Evolutionary conservation across 345 rosid genomes (phyloP), one percentile per base, ranked within the genome.

Genomic region (Mercurialis annua): DNA sequence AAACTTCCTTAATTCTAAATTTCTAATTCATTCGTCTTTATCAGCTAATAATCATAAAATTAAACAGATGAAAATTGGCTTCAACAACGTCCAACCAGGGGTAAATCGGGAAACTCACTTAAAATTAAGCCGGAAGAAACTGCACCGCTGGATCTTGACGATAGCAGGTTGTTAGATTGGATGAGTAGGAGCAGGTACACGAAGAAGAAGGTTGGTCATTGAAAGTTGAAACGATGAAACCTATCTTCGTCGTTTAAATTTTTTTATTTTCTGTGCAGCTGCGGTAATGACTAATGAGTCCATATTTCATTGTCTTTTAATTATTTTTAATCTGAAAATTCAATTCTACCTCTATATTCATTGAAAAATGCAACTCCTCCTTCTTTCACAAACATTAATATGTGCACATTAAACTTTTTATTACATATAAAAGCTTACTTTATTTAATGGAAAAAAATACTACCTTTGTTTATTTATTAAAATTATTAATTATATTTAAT

Each of bases 221-320:
- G 33, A 53, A 12, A 53, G 34, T 53, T 26, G 58, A 53, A 47
- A 17, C 23, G 11, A 40, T 10, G 21, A 6, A 53, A 26, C 33
- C 58, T 21, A 50, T 14, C 54, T 50, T 34, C 40, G 17, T 14
- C 27, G 4, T 26, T 53, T 53, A 29, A n/a, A n/a, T n/a, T n/a
- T 53, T 26, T 53, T 53, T 5, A 0, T 53, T 53, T 53, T 53
- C 29, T 24, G 9, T 10, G 1, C 54, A 21, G 17, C 30, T 51
- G 27, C 16, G 31, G 56, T 51, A 21, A 51, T 51, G 56, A 51
- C 56, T 51, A 23, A 51, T 11, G 30, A 51, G 56, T 51, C 56
- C 56, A 51, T 23, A 15, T 23, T 21, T 51, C 10, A 27, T 24
- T 34, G 40, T 34, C n/a, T n/a, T n/a, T n/a, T n/a, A n/a, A n/a